These are phyloP conservation scores for Thelonectria discophora DNA, from an alignment of 2,329 filamentous ascomycete species.

Conservation along the genomic window DNA sequence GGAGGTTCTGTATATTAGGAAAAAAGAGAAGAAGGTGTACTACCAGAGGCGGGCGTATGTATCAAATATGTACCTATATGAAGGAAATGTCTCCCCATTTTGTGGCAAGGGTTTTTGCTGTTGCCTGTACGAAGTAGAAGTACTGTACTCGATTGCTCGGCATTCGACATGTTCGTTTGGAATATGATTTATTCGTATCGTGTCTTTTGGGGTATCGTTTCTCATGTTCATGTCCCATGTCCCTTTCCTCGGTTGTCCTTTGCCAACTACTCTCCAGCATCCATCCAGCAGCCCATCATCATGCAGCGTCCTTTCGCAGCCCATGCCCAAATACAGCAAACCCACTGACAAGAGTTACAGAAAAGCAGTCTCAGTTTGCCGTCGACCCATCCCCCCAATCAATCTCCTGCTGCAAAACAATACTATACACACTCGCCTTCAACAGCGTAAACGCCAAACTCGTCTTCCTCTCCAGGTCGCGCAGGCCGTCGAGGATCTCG, in stretches of 20 bases:
- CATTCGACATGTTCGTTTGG: conserved; percentile 13
- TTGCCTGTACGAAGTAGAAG: conserved; percentile 19
- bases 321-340: too few relatives aligned
- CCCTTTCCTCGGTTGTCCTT: neutral
- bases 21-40: conserved; percentile 41
- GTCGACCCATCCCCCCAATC: conserved; percentile 69
- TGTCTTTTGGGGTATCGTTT: conserved; percentile 29
- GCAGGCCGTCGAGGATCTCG: conserved; percentile 84
- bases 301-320: too few relatives aligned
- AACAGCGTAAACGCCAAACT: conserved; percentile 93
- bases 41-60: conserved; percentile 23
- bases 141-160: conserved; percentile 27
- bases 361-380: conserved; percentile 44
- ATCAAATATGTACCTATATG: conserved; percentile 38
- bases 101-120: conserved; percentile 20
- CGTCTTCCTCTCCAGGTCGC: conserved; percentile 92
- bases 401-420: conserved; percentile 97
- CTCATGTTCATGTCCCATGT: conserved; percentile 14
- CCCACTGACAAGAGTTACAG: too few relatives aligned
- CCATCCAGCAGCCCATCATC: neutral
- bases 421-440: conserved; percentile 98
- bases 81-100: conserved; percentile 23
- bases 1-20: conserved; percentile 74
- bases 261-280: neutral
- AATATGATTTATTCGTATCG: neutral